These are phyloP conservation scores for Leptodontidium sp. DNA, from an alignment of 2,329 filamentous ascomycete species.

Conservation along the genomic window DNA sequence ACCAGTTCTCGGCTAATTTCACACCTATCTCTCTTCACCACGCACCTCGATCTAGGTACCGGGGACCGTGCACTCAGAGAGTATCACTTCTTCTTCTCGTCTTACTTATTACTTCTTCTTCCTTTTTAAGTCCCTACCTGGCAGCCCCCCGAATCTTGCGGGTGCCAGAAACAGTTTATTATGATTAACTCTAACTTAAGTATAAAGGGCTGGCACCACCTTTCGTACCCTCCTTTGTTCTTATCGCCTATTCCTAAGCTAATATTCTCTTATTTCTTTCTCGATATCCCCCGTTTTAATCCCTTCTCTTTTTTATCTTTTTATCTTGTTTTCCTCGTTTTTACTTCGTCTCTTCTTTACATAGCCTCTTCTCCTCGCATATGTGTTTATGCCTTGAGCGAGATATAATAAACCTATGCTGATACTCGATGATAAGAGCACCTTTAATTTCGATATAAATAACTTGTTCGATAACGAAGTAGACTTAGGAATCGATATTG, in stretches of 20 bases:
- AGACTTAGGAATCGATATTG: background rate
- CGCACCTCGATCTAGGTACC: constrained; percentile 5
- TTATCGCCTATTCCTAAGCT: background rate
- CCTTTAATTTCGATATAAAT: constrained; percentile 8
- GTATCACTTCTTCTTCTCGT: background rate
- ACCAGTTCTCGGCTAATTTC: constrained; percentile 1
- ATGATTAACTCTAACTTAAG: constrained; percentile 11
- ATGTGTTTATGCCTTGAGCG: constrained; percentile 10
- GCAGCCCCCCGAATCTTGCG: constrained; percentile 5
- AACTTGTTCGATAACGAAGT: constrained; percentile 11
- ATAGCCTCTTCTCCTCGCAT: constrained; percentile 3
- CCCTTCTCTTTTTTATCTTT: too few species aligned
- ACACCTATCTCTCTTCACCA: constrained; percentile 6
- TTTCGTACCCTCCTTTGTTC: background rate
- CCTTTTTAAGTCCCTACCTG: background rate
- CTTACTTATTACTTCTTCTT: background rate
- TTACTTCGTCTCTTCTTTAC: constrained; percentile 12
- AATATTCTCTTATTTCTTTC: constrained; percentile 1
- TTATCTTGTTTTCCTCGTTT: too few species aligned
- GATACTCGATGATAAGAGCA: constrained; percentile 7
- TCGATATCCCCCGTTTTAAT: background rate
- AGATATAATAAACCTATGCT: constrained; percentile 9
- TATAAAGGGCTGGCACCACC: constrained; percentile 3
- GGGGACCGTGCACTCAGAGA: constrained; percentile 5
- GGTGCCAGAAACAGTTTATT: background rate